Conservation (phyloP, 495 filamentous ascomycete genomes). For the Xylaria grammica region DNA sequence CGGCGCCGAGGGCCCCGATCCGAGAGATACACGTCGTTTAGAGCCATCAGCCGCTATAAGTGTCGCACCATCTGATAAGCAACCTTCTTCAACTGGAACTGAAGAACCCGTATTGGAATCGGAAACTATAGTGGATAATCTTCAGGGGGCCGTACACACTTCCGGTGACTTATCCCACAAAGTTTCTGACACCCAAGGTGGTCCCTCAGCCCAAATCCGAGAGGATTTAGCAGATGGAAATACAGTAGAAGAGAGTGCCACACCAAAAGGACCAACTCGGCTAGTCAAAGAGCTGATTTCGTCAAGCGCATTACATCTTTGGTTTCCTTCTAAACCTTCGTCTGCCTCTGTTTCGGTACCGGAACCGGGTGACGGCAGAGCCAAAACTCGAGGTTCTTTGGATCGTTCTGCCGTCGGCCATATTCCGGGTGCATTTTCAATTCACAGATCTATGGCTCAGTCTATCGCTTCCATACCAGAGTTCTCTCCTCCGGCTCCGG, state of each 20-base stretch:
- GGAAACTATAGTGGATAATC: conserved; percentile 24
- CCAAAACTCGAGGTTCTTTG: conserved; percentile 10
- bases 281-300: conserved; percentile 56
- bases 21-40: conserved; percentile 3
- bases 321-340: conserved; percentile 43
- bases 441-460: conserved; percentile 37
- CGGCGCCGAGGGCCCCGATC: conserved; percentile 22
- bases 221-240: conserved; percentile 36
- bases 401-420: conserved; percentile 49
- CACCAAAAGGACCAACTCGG: conserved; percentile 53
- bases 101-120: neutral
- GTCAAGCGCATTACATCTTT: conserved; percentile 45
- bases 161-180: conserved; percentile 10
- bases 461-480: conserved; percentile 35
- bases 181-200: neutral
- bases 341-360: conserved; percentile 16
- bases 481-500: neutral
- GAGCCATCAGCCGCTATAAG: neutral
- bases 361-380: neutral
- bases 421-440: conserved; percentile 63
- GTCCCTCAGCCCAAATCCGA: neutral
- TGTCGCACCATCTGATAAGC: neutral
- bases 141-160: conserved; percentile 27
- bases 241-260: conserved; percentile 43
- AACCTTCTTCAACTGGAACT: conserved; percentile 1